These are phyloP conservation scores for Quercus berberidifolia DNA, from an alignment of 306 rosid genomes.

Conservation along the genomic window DNA sequence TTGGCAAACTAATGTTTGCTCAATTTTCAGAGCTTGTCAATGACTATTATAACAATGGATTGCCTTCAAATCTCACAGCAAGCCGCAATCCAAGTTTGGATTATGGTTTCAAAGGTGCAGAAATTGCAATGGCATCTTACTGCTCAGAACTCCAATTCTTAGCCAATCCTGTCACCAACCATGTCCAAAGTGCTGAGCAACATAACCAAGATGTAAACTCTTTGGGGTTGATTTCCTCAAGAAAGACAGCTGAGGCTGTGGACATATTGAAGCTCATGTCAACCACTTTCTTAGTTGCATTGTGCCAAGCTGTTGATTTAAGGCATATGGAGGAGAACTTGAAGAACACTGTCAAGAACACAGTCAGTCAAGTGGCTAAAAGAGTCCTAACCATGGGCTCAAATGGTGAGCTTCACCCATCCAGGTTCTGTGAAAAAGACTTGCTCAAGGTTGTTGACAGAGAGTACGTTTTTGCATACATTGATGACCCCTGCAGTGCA, in stretches of 20 bases:
- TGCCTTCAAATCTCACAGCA: conserved; percentile 77
- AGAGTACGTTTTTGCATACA: conserved; percentile 59
- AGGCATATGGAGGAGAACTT: conserved; percentile 83
- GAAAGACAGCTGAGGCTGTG: conserved; percentile 78
- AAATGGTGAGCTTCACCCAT: conserved; percentile 81
- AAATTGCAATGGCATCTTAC: conserved; percentile 95
- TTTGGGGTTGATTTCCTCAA: conserved; percentile 69
- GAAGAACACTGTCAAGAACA: conserved; percentile 53
- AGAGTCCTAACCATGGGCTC: conserved; percentile 50
- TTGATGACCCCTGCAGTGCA: conserved; percentile 76
- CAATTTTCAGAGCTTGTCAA: conserved; percentile 95
- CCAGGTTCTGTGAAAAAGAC: conserved; percentile 76
- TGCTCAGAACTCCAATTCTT: conserved; percentile 91
- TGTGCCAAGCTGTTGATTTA: conserved; percentile 86
- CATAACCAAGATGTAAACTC: conserved; percentile 97
- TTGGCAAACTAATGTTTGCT: conserved; percentile 87
- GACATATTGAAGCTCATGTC: conserved; percentile 85
- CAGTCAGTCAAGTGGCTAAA: conserved; percentile 66
- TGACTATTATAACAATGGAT: conserved; percentile 80
- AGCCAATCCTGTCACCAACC: conserved; percentile 88
- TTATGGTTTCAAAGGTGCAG: conserved; percentile 87
- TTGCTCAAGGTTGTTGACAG: conserved; percentile 71
- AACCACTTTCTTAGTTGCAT: conserved; percentile 70
- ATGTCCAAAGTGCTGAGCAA: conserved; percentile 95
- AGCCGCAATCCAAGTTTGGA: conserved; percentile 81